These are phyloP conservation scores for Pinus albicaulis DNA, from an alignment of 75 land plant genomes.

Conservation along the genomic window DNA sequence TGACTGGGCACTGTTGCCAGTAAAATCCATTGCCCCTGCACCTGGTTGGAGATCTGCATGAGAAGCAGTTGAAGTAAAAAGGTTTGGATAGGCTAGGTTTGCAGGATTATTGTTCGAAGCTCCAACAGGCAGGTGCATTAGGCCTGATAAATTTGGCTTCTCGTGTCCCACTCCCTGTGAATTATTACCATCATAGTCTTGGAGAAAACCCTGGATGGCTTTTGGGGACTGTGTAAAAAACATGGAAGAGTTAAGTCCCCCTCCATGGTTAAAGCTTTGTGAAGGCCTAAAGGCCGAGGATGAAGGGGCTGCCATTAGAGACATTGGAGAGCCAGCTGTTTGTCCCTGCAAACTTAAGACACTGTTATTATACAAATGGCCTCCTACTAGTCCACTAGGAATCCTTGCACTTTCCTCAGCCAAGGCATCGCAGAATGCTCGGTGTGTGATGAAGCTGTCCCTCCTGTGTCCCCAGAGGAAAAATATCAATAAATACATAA, in stretches of 20 bases:
- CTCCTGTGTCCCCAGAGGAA: conserved; percentile 2
- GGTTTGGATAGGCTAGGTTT: conserved; percentile 13
- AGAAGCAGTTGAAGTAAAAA: conserved; percentile 39
- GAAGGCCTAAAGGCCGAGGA: conserved; percentile 11
- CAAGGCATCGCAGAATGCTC: conserved; percentile 63
- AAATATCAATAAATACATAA: too few species aligned
- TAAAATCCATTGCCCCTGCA: conserved; percentile 9
- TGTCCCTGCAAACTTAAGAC: conserved; percentile 5
- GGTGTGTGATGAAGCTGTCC: conserved; percentile 61
- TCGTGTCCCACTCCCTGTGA: conserved; percentile 12
- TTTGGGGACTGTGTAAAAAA: conserved; percentile 5
- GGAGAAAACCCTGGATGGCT: conserved; percentile 15
- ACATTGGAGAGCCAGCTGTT: conserved; percentile 4
- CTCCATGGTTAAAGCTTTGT: conserved; percentile 4
- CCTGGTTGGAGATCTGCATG: conserved; percentile 14
- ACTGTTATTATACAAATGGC: conserved; percentile 8
- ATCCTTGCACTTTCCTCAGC: conserved; percentile 42
- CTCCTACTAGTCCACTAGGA: conserved; percentile 23
- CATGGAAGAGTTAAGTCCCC: background rate
- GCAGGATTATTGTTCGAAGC: conserved; percentile 14
- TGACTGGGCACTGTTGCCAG: conserved; percentile 7
- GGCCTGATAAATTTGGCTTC: conserved; percentile 34
- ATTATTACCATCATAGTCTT: conserved; percentile 3
- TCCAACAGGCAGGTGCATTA: conserved; percentile 35
- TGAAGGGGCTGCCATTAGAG: conserved; percentile 7